These are phyloP conservation scores for Suhomyces faveliae DNA, from an alignment of 805 yeast species.

Conservation along the genomic window DNA sequence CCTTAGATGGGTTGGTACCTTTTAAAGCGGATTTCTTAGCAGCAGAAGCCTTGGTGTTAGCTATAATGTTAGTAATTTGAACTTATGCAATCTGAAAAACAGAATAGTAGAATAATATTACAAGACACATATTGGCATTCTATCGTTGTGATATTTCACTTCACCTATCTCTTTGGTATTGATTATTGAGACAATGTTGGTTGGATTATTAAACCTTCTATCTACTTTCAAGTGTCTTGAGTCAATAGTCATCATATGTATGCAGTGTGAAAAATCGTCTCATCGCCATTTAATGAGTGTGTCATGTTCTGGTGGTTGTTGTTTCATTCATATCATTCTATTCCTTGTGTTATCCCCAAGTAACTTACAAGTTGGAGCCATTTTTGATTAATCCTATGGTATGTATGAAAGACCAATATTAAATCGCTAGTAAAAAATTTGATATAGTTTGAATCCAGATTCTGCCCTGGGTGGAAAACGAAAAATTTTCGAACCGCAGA, in stretches of 20 bases:
- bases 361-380: slow-evolving; percentile 27
- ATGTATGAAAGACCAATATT: slow-evolving; percentile 4
- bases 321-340: background rate
- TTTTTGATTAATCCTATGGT: slow-evolving; percentile 15
- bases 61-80: slow-evolving; percentile 30
- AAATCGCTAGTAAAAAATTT: slow-evolving; percentile 7
- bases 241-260: background rate
- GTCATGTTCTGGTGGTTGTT: background rate
- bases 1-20: slow-evolving; percentile 92
- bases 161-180: too few species aligned
- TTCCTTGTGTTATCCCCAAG: slow-evolving; percentile 6
- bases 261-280: background rate
- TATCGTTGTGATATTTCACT: background rate
- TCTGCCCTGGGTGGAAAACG: slow-evolving; percentile 9
- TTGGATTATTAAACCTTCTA: too few species aligned
- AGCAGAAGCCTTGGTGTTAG: slow-evolving; percentile 81
- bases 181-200: background rate
- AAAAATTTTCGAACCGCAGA: slow-evolving; percentile 12
- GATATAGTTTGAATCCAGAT: slow-evolving; percentile 7
- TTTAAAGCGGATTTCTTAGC: slow-evolving; percentile 99
- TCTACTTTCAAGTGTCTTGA: too few species aligned
- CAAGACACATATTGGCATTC: background rate
- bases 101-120: background rate
- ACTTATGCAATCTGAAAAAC: background rate
- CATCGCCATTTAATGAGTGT: background rate